Conservation (phyloP, 31 red algal species). For the Endocladia muricata region DNA sequence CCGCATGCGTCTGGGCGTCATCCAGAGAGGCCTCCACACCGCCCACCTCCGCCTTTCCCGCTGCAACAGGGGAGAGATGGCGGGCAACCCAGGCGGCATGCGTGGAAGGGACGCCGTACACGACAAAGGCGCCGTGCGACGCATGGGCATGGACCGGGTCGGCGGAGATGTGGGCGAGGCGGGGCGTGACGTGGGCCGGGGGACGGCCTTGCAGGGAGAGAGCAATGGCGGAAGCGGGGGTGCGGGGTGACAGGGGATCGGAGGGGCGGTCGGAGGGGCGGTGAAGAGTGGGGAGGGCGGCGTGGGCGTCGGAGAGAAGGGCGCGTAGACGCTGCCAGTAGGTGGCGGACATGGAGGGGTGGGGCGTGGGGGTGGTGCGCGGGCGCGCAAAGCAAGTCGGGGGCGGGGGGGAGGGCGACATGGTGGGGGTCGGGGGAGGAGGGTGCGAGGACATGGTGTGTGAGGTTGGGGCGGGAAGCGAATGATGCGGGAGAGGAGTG, state of each 20-base stretch:
- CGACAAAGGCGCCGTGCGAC: background rate
- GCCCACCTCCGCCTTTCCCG: background rate
- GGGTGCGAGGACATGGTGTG: background rate
- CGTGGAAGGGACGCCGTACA: background rate
- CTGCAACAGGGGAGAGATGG: background rate
- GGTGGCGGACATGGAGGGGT: background rate
- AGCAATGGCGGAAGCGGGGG: constrained; percentile 1
- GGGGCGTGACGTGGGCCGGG: no score
- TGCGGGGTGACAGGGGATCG: no score
- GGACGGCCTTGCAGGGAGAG: background rate
- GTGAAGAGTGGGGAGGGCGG: background rate
- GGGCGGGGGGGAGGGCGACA: background rate
- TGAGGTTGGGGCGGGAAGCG: background rate
- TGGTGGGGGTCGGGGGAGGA: background rate
- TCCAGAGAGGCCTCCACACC: background rate
- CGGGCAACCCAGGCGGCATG: background rate
- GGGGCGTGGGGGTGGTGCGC: background rate
- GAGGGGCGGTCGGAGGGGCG: no score
- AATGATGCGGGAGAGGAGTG: no score
- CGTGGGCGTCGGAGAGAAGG: background rate
- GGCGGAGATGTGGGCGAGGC: no score
- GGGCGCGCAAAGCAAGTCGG: background rate
- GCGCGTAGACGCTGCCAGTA: background rate
- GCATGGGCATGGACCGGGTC: background rate
- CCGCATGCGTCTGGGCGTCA: background rate